Conservation (phyloP, 352 stramenopile genomes). For the Pelagophyceae sp. region DNA sequence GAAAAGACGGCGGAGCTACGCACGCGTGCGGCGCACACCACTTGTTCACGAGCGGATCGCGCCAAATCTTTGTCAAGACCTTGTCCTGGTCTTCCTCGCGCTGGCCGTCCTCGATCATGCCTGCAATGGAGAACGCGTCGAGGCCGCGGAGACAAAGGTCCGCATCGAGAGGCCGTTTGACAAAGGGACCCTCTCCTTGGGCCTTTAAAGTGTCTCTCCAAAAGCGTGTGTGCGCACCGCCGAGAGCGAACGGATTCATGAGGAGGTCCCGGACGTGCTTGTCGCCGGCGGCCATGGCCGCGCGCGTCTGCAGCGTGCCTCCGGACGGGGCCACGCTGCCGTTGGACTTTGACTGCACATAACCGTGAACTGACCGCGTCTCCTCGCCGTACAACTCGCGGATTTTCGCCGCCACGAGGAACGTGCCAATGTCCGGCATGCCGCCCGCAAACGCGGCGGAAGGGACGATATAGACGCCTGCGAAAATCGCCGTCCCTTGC, state of each 20-base stretch:
- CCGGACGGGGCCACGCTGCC: background rate
- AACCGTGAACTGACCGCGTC: background rate
- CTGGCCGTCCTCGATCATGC: background rate
- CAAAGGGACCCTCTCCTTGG: too few relatives aligned
- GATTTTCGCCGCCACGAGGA: background rate
- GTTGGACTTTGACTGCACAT: background rate
- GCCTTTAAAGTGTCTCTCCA: too few relatives aligned
- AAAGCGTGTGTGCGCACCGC: too few relatives aligned
- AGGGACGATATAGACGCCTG: constrained; percentile 15
- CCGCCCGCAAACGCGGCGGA: constrained; percentile 1
- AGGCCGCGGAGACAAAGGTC: too few relatives aligned
- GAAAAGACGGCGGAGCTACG: too few relatives aligned
- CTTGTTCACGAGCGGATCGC: background rate
- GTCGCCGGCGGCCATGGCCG: constrained; percentile 4
- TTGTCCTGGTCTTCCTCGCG: constrained; percentile 20
- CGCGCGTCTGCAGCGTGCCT: constrained; percentile 7
- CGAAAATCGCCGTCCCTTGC: too few relatives aligned
- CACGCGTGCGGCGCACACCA: constrained; percentile 4
- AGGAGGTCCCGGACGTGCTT: background rate
- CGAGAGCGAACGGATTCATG: constrained; percentile 2
- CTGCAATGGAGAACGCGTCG: too few relatives aligned
- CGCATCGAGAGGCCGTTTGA: too few relatives aligned
- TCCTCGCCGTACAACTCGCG: background rate
- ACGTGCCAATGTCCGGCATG: background rate
- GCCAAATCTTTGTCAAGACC: background rate